These are phyloP conservation scores for Heliamphora pulchella DNA, from an alignment of 179 eudicot species.

Conservation along the genomic window DNA sequence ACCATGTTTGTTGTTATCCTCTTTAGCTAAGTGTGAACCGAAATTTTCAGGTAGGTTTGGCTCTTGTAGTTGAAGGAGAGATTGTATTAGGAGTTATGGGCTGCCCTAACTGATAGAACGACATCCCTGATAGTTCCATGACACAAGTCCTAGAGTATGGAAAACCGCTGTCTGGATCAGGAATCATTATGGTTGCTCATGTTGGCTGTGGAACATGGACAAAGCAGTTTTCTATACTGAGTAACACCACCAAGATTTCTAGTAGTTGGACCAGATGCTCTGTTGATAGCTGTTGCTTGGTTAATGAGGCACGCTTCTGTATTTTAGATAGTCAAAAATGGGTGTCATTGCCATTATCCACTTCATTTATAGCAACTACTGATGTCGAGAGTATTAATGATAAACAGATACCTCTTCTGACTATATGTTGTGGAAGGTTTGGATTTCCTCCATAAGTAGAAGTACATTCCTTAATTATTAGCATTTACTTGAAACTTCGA, in stretches of 20 bases:
- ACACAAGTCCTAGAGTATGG: constrained; percentile 23
- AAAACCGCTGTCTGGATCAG: constrained; percentile 30
- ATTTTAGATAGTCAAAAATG: constrained; percentile 75
- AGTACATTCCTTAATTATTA: neutral
- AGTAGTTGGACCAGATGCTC: constrained; percentile 64
- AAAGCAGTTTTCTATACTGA: constrained; percentile 29
- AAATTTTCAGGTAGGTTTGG: constrained; percentile 71
- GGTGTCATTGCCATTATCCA: constrained; percentile 74
- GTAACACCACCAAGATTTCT: constrained; percentile 16
- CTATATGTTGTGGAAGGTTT: constrained; percentile 83
- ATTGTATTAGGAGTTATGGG: constrained; percentile 90
- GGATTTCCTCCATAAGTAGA: constrained; percentile 9
- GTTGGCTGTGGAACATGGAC: constrained; percentile 88
- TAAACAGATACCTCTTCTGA: constrained; percentile 50
- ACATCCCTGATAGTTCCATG: constrained; percentile 11
- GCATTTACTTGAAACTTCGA: constrained; percentile 2
- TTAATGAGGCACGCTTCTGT: constrained; percentile 63
- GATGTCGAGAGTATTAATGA: constrained; percentile 30
- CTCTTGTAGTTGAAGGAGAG: constrained; percentile 83
- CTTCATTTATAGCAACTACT: constrained; percentile 41
- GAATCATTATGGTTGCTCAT: constrained; percentile 77
- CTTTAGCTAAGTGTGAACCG: neutral
- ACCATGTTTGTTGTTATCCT: neutral
- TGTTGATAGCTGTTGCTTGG: constrained; percentile 44
- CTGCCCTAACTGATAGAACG: constrained; percentile 74